Base-by-base conservation (phyloP, 495 filamentous ascomycete genomes). In the Penicillium goetzii region DNA sequence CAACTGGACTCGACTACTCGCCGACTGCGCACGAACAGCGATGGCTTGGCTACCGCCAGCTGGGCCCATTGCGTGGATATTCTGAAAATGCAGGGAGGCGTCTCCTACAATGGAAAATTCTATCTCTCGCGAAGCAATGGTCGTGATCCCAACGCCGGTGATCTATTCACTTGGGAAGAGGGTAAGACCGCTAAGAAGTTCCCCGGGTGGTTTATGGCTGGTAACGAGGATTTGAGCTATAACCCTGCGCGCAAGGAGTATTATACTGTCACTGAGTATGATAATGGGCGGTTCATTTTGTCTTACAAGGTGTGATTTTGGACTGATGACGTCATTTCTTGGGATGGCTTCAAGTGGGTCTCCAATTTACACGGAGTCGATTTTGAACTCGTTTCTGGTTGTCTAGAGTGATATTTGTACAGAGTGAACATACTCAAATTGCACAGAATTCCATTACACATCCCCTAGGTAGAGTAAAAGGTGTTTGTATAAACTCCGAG, bases 221-320 rank as follows among this genome's bases (percentile, higher is more conserved):
- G 70, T 0, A 67, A 67, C 59, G 70, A 72, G 53, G 70, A 72
- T 28, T 12, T 70, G 43, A 68, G 65, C 32, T 72, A 52, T 47
- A 68, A 68, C 41, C 40, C 53, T 14, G 60, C 62, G 12, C 52
- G 58, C 10, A 56, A 56, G 64, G 67, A 70, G 60, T 72, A 66
- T 51, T 72, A 72, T 59, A 70, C 70, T 25, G 63, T 69, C 40
- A 72, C 70, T 0, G 70, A 72, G 52, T 68, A 72, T 45, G 59
- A 59, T 10, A 50, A 34, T 1, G 59, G 51, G 21, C 33, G 70
- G 26, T 70, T 61, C 34, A 64, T 68, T 43, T n/a, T 73, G 14
- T 38, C 68, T 12, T 70, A 70, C 41, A 68, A 68, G 50, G 66
- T 57, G 4, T 65, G 53, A 41, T 21, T 23, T 25, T 11, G 19